Evolutionary conservation across 768 basidiomycete genomes (phyloP), one percentile per base, ranked within the genome.

Genomic region (Leucocoprinus sp.): DNA sequence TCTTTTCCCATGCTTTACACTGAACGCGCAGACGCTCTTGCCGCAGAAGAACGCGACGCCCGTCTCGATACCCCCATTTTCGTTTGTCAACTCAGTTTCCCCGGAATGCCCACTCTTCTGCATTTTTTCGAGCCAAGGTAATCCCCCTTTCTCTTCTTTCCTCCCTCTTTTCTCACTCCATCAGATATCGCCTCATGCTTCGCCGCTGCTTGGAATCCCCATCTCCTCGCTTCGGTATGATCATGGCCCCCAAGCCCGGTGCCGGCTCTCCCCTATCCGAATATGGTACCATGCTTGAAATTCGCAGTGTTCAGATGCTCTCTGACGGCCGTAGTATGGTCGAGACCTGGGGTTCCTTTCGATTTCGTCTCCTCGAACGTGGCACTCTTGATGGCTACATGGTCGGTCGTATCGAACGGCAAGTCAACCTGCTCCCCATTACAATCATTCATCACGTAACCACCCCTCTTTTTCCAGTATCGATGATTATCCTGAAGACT

Each of bases 261-360:
- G 56, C 53, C 8, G 46, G 61, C 3, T 53, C 59, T 3, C 51
- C 70, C 15, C 69, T 73, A 27, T 62, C 69, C 54, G 82, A 90
- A 49, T 99, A 85, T 63, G 95, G 95, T 3, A 98, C 93, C 31
- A 93, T 97, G 82, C 74, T 97, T 43, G 80, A 90, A 61, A 93
- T 98, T 49, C 74, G 75, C 52, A 78, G 72, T 52, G 90, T 95
- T 5, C 84, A 88, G 58, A 87, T 89, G 80, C 69, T 93, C 21
- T 72, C 80, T 2, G 95, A 99, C 60, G 95, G 95, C 9, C 70
- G 93, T 39, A 90, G 88, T 62, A 76, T 92, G 70, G 84, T 63
- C 70, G 91, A 74, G 74, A 88, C 69, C 3, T 68, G 63, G 64
- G 71, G 71, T 6, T 64, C 68, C 2, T 75, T 76, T 57, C 79